Conservation (phyloP, 2,329 filamentous ascomycete genomes). For the Pestalotiopsis sp. region DNA sequence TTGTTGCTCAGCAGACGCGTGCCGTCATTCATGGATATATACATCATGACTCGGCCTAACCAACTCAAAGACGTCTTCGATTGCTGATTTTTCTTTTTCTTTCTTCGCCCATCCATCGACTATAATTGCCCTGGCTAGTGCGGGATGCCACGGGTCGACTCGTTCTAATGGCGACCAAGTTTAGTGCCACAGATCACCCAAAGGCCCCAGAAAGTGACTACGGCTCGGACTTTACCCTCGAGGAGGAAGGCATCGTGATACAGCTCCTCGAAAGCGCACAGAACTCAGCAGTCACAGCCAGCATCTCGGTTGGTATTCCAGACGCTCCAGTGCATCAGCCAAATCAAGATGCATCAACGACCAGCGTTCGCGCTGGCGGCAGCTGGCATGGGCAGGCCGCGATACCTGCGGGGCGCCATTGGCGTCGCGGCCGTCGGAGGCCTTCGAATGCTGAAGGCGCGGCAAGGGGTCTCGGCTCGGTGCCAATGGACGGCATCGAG, state of each 20-base stretch:
- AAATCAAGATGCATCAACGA: slow-evolving; percentile 5
- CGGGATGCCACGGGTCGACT: not conserved
- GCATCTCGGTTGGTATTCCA: not conserved
- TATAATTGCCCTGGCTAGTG: not conserved
- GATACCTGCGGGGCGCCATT: slow-evolving; percentile 3
- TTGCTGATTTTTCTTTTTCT: not conserved
- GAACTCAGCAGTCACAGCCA: not conserved
- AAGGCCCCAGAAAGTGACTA: slow-evolving; percentile 31
- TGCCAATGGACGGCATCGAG: slow-evolving; percentile 32
- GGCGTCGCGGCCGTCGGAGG: not conserved
- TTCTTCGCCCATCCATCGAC: not conserved
- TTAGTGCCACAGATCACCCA: slow-evolving; percentile 3
- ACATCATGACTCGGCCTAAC: not conserved
- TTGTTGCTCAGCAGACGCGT: not conserved
- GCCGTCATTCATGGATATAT: not conserved
- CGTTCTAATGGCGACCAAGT: not conserved
- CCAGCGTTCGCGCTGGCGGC: not conserved
- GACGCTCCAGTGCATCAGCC: not conserved
- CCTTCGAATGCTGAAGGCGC: not conserved
- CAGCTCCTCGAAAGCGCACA: slow-evolving; percentile 25
- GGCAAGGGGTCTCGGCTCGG: not conserved
- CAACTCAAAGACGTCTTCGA: slow-evolving; percentile 2
- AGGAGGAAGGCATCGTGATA: slow-evolving; percentile 32
- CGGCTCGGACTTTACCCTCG: slow-evolving; percentile 35
- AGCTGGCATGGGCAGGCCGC: slow-evolving; percentile 10